Base-by-base conservation (phyloP, 441 rosid genomes). In the California macrophylla region DNA sequence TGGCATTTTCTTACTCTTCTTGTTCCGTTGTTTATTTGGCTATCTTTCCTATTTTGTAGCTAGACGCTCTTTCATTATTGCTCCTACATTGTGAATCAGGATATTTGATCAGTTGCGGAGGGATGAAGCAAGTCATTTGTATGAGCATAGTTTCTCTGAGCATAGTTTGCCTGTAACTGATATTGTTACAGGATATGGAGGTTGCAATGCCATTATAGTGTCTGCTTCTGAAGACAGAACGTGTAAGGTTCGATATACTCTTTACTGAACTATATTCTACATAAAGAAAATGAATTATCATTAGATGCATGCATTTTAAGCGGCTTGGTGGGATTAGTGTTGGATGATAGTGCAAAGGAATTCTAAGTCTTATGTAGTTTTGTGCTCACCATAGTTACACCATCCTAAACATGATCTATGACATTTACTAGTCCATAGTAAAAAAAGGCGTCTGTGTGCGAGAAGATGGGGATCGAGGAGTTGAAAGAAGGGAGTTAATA, bases 151-250 rank as follows among this genome's bases (percentile, higher is more conserved):
- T 83, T 86, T 92, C 77, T 74, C 75, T 0, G 90, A 78, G 79
- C 96, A 90, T 75, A 82, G 79, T 34, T 70, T 82, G 81, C 45
- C 80, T 56, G 79, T 94, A n/a, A 94, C 88, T 42, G 97, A 92
- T 74, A 71, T 89, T 63, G 89, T 80, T n/a, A 45, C 74, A 1
- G 97, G 96, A 45, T 81, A 78, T 74, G 93, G 98, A 42, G 92
- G 93, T 64, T 76, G 80, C 72, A 88, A 85, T 85, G 91, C 96
- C 20, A 68, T 85, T 74, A 80, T 90, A 18, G 80, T 91, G 66
- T 83, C 97, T 23, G 89, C 96, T 76, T 93, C 97, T 3, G 88
- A 84, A 78, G 97, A 91, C 72, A 75, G 86, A 67, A 90, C 96
- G 0, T 91, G 97, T 81, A 93, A 93, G 96, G 97, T 87, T 72